Base-by-base conservation (phyloP, 768 basidiomycete genomes). In the Pleurotus djamor region DNA sequence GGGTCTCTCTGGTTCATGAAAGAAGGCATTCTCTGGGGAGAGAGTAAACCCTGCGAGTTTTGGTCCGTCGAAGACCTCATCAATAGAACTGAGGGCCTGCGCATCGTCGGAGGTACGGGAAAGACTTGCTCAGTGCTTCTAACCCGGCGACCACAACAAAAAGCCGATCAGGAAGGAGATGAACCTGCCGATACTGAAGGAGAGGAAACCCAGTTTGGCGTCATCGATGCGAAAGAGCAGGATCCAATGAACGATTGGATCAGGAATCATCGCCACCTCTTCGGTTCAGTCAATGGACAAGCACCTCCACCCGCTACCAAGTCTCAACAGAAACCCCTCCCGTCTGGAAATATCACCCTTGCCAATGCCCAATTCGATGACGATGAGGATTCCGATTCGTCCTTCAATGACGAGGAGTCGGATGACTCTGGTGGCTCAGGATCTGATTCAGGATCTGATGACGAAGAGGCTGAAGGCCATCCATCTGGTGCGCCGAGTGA, bases 1-100 rank as follows among this genome's bases (percentile, higher is more conserved):
- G 89, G 89, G 1, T 86, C 79, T 48, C 72, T 92, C 43, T 89
- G 89, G 86, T 92, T 92, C 76, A 75, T 87, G 48, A 72, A 78
- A 43, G 74, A 76, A 21, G 91, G 89, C 5, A 78, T 92, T 13
- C 77, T 92, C 6, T 88, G 87, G 83, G 89, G 87, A 21, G 86
- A 91, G 67, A 83, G 81, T 66, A 88, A 88, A 62, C 89, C 89
- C 2, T 90, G 87, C 66, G 87, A 90, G 63, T 92, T 89, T 65
- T 92, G 90, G 85, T 72, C 85, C 3, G 71, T 88, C 21, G 75
- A 78, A 48, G 83, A 87, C 62, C 69, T 92, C n/a, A 68, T 81
- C 14, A 71, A 75, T 54, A 79, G 75, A 59, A 68, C 66, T 28
- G 83, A 83, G 16, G 85, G 78, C 13, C 72, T 84, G 68, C 63